Conservation (phyloP, 805 yeast species). For the Metschnikowia lochheadii region DNA sequence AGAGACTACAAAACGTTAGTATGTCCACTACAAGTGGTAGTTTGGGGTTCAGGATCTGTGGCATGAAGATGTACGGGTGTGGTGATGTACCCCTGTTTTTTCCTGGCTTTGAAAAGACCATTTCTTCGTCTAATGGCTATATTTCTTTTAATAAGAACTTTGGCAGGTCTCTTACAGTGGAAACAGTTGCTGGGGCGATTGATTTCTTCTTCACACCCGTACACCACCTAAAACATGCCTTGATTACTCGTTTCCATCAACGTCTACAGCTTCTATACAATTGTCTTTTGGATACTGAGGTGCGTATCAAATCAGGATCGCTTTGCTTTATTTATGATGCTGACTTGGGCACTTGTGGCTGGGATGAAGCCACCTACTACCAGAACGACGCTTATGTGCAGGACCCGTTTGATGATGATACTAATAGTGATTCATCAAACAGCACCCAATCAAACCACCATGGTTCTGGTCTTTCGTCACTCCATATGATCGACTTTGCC, state of each 20-base stretch:
- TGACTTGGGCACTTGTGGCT: slow-evolving; percentile 47
- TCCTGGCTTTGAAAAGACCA: slow-evolving; percentile 17
- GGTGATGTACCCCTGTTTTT: slow-evolving; percentile 9
- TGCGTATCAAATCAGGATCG: slow-evolving; percentile 68
- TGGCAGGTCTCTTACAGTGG: slow-evolving; percentile 57
- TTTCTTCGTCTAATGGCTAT: slow-evolving; percentile 29
- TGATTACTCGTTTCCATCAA: slow-evolving; percentile 42
- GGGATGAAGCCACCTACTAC: slow-evolving; percentile 11
- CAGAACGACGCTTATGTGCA: slow-evolving; percentile 26
- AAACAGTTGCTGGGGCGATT: slow-evolving; percentile 45
- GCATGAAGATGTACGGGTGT: slow-evolving; percentile 57
- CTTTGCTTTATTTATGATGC: slow-evolving; percentile 72
- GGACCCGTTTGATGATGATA: slow-evolving; percentile 20
- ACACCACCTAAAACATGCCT: slow-evolving; percentile 25
- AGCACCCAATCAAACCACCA: slow-evolving; percentile 19
- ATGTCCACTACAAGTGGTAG: slow-evolving; percentile 75
- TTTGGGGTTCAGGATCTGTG: slow-evolving; percentile 76
- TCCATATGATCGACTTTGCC: slow-evolving; percentile 84
- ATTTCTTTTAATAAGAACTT: slow-evolving; percentile 57
- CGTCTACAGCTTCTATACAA: slow-evolving; percentile 65
- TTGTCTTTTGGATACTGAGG: slow-evolving; percentile 57
- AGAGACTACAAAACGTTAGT: slow-evolving; percentile 62
- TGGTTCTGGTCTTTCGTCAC: slow-evolving; percentile 24
- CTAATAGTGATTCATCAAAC: slow-evolving; percentile 15
- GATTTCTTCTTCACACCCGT: slow-evolving; percentile 40